These are phyloP conservation scores for Phoma sp. DNA, from an alignment of 2,329 filamentous ascomycete genomes.

Conservation along the genomic window DNA sequence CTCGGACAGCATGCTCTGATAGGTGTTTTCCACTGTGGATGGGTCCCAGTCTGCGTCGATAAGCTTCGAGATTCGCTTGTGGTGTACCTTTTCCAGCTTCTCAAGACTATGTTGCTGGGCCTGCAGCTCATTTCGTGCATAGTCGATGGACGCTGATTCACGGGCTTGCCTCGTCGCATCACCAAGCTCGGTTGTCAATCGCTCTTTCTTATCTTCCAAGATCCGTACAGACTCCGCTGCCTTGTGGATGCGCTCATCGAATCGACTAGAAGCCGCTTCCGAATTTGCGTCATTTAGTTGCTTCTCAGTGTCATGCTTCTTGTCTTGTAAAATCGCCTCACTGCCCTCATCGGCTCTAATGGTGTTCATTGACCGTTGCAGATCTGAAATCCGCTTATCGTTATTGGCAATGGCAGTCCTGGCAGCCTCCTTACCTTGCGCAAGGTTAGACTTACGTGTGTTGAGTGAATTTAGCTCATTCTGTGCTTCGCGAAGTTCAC, in stretches of 20 bases:
- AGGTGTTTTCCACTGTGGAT: slow-evolving; percentile 72
- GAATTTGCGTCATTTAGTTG: slow-evolving; percentile 67
- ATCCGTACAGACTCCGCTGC: slow-evolving; percentile 69
- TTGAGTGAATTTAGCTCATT: slow-evolving; percentile 74
- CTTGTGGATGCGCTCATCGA: slow-evolving; percentile 72
- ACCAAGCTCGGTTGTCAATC: slow-evolving; percentile 78
- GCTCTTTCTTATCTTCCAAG: slow-evolving; percentile 74
- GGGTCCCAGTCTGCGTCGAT: slow-evolving; percentile 72
- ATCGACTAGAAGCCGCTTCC: slow-evolving; percentile 68
- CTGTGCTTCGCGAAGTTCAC: slow-evolving; percentile 77
- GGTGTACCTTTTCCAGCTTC: slow-evolving; percentile 77
- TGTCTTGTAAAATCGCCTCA: slow-evolving; percentile 76
- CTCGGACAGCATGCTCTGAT: slow-evolving; percentile 66
- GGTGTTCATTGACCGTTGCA: slow-evolving; percentile 72
- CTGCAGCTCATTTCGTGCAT: slow-evolving; percentile 78
- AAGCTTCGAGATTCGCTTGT: slow-evolving; percentile 68
- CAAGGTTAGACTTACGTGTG: slow-evolving; percentile 72
- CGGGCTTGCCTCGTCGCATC: slow-evolving; percentile 81
- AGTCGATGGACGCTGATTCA: slow-evolving; percentile 83
- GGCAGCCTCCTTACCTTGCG: slow-evolving; percentile 75
- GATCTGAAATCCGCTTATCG: slow-evolving; percentile 69
- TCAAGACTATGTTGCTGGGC: slow-evolving; percentile 76
- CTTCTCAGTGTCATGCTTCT: slow-evolving; percentile 71
- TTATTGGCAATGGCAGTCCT: slow-evolving; percentile 75
- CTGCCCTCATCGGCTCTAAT: slow-evolving; percentile 86